These are phyloP conservation scores for Sphenostylis stenocarpa DNA, from an alignment of 306 rosid genomes.

Conservation along the genomic window DNA sequence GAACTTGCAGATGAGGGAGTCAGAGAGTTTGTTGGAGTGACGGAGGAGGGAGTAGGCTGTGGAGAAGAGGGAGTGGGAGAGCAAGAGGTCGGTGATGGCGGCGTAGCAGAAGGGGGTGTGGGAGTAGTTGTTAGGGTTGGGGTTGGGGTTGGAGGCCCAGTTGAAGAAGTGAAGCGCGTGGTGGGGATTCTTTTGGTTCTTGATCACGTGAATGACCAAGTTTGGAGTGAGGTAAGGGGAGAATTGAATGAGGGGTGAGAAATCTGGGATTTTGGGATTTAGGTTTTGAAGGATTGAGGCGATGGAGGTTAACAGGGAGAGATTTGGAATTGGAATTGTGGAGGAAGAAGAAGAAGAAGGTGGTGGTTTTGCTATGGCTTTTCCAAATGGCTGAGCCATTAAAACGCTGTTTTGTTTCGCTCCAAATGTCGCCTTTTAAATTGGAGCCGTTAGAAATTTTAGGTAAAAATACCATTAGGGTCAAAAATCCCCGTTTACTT, in stretches of 20 bases:
- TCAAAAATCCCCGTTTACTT: too few relatives aligned
- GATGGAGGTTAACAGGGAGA: slow-evolving; percentile 32
- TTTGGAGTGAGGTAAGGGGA: slow-evolving; percentile 25
- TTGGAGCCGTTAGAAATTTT: neutral
- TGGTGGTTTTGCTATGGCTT: slow-evolving; percentile 1
- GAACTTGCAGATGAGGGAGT: slow-evolving; percentile 39
- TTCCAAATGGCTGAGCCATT: slow-evolving; percentile 21
- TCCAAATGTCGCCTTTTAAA: too few relatives aligned
- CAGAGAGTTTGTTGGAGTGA: slow-evolving; percentile 33
- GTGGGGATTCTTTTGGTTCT: slow-evolving; percentile 13
- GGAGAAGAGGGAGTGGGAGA: slow-evolving; percentile 57
- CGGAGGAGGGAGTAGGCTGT: slow-evolving; percentile 45
- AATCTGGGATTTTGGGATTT: slow-evolving; percentile 35
- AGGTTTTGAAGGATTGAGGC: slow-evolving; percentile 42
- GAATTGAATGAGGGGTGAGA: slow-evolving; percentile 38
- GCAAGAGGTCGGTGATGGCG: slow-evolving; percentile 35
- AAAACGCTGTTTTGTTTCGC: too few relatives aligned
- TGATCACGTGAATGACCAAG: slow-evolving; percentile 32
- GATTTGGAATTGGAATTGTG: slow-evolving; percentile 14
- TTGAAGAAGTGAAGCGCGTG: slow-evolving; percentile 41
- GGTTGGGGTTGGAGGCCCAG: slow-evolving; percentile 40
- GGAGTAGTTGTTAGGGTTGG: slow-evolving; percentile 28
- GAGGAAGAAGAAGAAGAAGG: neutral
- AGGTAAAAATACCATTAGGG: too few relatives aligned
- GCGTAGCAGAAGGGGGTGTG: slow-evolving; percentile 28